Evolutionary conservation across 2,329 filamentous ascomycete genomes (phyloP).

Genomic region (Pseudocercospora vitis): DNA sequence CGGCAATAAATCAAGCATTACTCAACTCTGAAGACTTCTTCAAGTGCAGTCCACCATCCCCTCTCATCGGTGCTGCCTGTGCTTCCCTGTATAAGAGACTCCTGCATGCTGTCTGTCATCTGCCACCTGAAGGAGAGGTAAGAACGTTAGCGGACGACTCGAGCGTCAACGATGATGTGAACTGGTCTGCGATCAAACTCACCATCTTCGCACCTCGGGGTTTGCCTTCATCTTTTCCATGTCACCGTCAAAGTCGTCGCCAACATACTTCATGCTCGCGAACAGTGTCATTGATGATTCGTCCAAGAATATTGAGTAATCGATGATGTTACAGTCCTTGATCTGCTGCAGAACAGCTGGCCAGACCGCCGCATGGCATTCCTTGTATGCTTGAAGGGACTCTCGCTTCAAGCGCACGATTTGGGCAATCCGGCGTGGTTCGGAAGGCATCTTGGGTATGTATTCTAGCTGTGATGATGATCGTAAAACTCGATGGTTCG

Average conservation of each 20-base stretch:
- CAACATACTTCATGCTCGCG: constrained; percentile 76
- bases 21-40: constrained; percentile 61
- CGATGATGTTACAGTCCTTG: constrained; percentile 69
- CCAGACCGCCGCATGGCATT: constrained; percentile 72
- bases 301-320: constrained; percentile 75
- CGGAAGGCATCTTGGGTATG: constrained; percentile 17
- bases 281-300: constrained; percentile 64
- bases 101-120: constrained; percentile 77
- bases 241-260: constrained; percentile 68
- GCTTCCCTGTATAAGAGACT: constrained; percentile 58
- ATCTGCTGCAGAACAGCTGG: constrained; percentile 73
- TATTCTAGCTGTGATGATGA: background rate
- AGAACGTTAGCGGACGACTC: background rate
- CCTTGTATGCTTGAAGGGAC: constrained; percentile 67
- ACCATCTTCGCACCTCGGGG: constrained; percentile 73
- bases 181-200: constrained; percentile 72
- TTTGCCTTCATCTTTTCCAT: constrained; percentile 76
- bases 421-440: constrained; percentile 62
- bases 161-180: constrained; percentile 38
- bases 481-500: background rate
- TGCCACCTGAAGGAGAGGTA: constrained; percentile 24
- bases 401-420: constrained; percentile 71
- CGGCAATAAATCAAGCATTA: constrained; percentile 31
- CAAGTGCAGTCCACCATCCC: constrained; percentile 66
- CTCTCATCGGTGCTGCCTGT: constrained; percentile 57